Evolutionary conservation across 257 asterid species (phyloP).

Genomic region (Leonotis leonurus): DNA sequence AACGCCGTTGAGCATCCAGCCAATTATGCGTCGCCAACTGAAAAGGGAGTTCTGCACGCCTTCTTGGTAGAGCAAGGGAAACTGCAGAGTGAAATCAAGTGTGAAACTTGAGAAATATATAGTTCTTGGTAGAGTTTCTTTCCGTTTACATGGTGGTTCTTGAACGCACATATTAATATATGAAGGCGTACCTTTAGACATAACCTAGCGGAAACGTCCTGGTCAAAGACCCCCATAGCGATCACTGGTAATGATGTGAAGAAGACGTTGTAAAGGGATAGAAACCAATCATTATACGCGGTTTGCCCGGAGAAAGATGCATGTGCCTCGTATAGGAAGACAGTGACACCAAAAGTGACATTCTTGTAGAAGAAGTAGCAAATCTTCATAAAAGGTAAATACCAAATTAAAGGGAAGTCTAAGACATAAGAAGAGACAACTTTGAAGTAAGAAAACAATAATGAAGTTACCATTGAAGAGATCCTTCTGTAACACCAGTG

Average conservation of each 20-base stretch:
- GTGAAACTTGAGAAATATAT: too few relatives aligned
- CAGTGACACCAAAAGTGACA: slow-evolving; percentile 54
- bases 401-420: background rate
- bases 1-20: slow-evolving; percentile 66
- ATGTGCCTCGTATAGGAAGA: slow-evolving; percentile 64
- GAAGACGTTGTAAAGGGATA: slow-evolving; percentile 80
- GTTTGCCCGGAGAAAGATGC: slow-evolving; percentile 75
- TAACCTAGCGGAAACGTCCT: slow-evolving; percentile 79
- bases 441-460: too few relatives aligned
- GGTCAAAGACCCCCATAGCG: slow-evolving; percentile 89
- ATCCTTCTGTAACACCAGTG: slow-evolving; percentile 77
- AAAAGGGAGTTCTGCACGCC: slow-evolving; percentile 66
- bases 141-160: too few relatives aligned
- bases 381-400: slow-evolving; percentile 38
- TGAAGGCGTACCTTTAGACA: slow-evolving; percentile 59
- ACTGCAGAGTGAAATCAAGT: slow-evolving; percentile 32
- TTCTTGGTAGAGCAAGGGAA: slow-evolving; percentile 69
- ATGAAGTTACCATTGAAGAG: slow-evolving; percentile 41
- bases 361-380: slow-evolving; percentile 88
- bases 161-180: too few relatives aligned
- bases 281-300: slow-evolving; percentile 85
- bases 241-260: slow-evolving; percentile 90
- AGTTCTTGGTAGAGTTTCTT: too few relatives aligned
- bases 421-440: too few relatives aligned
- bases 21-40: slow-evolving; percentile 62